These are phyloP conservation scores for Acer saccharum DNA, from an alignment of 345 rosid genomes.

Conservation along the genomic window DNA sequence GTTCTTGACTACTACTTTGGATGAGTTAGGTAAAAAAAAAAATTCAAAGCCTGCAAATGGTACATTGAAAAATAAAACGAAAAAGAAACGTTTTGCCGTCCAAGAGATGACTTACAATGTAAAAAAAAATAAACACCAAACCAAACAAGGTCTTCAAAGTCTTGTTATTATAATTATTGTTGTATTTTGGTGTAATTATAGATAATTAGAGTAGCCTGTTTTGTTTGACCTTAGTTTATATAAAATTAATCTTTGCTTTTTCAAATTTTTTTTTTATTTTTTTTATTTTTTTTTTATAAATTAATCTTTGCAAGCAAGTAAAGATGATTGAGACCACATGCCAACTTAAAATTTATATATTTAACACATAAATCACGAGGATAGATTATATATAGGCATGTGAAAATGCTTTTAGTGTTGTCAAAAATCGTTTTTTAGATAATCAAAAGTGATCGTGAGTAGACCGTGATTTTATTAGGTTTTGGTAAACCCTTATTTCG, in stretches of 20 bases:
- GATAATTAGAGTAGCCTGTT: constrained; percentile 25
- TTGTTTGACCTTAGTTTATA: constrained; percentile 27
- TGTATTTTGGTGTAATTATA: background rate
- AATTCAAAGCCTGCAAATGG: background rate
- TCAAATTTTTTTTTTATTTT: too few relatives aligned
- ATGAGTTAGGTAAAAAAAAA: background rate
- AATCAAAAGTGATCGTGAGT: too few relatives aligned
- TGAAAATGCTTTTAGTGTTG: too few relatives aligned
- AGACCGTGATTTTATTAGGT: too few relatives aligned
- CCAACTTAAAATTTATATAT: constrained; percentile 4
- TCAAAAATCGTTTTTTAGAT: too few relatives aligned
- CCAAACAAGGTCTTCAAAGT: background rate
- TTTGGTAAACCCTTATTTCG: too few relatives aligned
- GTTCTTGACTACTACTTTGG: background rate
- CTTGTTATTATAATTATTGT: background rate
- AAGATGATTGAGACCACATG: constrained; percentile 42
- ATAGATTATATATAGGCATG: background rate
- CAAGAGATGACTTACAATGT: background rate
- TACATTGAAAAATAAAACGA: background rate
- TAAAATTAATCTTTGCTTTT: constrained; percentile 19
- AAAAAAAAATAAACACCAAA: background rate
- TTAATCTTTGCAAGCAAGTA: constrained; percentile 37
- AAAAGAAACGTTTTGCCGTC: constrained; percentile 16
- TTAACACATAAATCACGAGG: background rate
- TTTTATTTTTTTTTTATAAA: too few relatives aligned